Percentiles rank a stretch among this genome's conserved stretches.
Evolutionary conservation across 1,139 yeast genomes (phyloP).

Genomic region (Suhomyces wounanorum): DNA sequence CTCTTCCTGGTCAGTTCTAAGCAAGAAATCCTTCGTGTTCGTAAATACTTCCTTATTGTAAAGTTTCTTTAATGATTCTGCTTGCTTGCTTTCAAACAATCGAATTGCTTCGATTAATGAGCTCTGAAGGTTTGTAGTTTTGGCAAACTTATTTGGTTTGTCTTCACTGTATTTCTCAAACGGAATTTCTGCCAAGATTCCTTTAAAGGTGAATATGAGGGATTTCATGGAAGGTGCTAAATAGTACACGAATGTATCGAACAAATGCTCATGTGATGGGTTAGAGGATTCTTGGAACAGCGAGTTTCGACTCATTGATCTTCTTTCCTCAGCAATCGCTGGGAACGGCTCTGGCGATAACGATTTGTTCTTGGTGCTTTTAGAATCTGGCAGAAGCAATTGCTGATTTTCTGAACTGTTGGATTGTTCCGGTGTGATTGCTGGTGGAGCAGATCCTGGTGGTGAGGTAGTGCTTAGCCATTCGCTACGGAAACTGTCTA

Average conservation of each 20-base stretch:
- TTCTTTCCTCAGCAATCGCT: not conserved
- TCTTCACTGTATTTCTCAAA: constrained; percentile 42
- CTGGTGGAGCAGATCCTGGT: not conserved
- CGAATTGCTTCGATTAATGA: constrained; percentile 56
- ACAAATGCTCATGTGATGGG: constrained; percentile 40
- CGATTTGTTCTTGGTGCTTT: not conserved
- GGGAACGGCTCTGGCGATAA: not conserved
- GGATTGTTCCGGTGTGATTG: not conserved
- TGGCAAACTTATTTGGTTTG: constrained; percentile 32
- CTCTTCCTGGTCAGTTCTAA: constrained; percentile 70
- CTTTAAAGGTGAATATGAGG: constrained; percentile 62
- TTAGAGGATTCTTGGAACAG: not conserved
- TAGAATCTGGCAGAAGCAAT: not conserved
- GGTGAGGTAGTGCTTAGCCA: constrained; percentile 5
- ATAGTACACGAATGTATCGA: constrained; percentile 64
- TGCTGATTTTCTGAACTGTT: not conserved
- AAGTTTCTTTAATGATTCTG: constrained; percentile 55
- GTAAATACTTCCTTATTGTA: constrained; percentile 60
- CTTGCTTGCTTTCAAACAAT: constrained; percentile 59
- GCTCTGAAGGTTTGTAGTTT: constrained; percentile 45
- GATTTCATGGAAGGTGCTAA: constrained; percentile 76
- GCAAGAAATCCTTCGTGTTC: constrained; percentile 37
- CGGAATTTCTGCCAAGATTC: constrained; percentile 61
- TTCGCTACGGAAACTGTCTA: constrained; percentile 22
- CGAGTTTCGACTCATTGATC: not conserved